These are phyloP conservation scores for Rhodotorula sp. DNA, from an alignment of 1,284 basidiomycete species.

Conservation along the genomic window DNA sequence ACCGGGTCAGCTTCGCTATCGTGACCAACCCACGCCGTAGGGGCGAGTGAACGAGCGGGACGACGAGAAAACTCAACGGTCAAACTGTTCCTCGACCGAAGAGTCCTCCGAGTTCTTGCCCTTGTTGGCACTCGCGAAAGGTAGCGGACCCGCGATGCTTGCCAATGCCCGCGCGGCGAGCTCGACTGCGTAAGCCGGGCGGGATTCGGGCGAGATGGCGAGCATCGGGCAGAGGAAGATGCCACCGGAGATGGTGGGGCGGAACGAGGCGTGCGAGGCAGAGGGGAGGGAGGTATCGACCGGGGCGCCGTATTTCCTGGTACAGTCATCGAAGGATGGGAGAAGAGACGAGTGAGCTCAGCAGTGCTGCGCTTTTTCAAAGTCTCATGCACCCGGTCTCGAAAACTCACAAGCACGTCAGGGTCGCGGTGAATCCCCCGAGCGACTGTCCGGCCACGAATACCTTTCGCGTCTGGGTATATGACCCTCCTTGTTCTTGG, in stretches of 20 bases:
- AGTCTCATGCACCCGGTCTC: background rate
- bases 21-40: background rate
- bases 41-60: background rate
- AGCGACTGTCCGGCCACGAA: conserved; percentile 37
- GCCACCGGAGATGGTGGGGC: conserved; percentile 39
- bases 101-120: conserved; percentile 40
- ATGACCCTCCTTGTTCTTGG: background rate
- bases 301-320: conserved; percentile 30
- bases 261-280: background rate
- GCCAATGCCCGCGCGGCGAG: conserved; percentile 35
- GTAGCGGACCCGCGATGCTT: conserved; percentile 37
- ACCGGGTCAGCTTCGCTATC: too few relatives aligned
- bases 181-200: conserved; percentile 39
- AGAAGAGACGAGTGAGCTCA: background rate
- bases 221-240: conserved; percentile 45
- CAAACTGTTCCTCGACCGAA: conserved; percentile 28
- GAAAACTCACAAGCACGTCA: conserved; percentile 31
- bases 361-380: background rate
- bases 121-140: conserved; percentile 41
- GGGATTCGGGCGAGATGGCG: conserved; percentile 35
- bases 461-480: conserved; percentile 30
- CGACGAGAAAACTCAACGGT: conserved; percentile 1
- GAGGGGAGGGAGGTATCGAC: conserved; percentile 21
- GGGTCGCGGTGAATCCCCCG: conserved; percentile 34
- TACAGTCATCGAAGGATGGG: too few relatives aligned